Conservation (phyloP, 2,329 filamentous ascomycete genomes). For the Microcera coccophila region DNA sequence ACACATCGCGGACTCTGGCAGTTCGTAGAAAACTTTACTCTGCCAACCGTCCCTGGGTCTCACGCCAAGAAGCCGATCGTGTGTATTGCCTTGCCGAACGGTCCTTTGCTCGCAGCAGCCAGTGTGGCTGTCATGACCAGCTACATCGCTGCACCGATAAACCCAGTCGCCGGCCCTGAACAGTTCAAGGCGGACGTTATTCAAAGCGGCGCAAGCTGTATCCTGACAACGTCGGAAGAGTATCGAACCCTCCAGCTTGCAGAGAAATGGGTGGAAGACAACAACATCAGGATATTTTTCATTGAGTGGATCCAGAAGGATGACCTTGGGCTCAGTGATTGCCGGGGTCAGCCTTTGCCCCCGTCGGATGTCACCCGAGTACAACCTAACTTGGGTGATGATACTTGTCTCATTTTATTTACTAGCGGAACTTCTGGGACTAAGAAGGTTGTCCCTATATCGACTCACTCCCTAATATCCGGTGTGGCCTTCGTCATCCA, state of each 20-base stretch:
- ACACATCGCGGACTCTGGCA: slow-evolving; percentile 30
- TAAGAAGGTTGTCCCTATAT: slow-evolving; percentile 56
- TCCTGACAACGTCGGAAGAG: slow-evolving; percentile 43
- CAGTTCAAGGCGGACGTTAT: slow-evolving; percentile 50
- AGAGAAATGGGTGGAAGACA: slow-evolving; percentile 26
- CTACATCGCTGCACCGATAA: slow-evolving; percentile 51
- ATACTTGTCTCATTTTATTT: slow-evolving; percentile 51
- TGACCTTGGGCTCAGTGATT: slow-evolving; percentile 31
- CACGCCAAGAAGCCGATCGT: slow-evolving; percentile 41
- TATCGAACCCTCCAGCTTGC: slow-evolving; percentile 37
- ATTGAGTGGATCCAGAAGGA: slow-evolving; percentile 36
- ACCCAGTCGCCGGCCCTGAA: slow-evolving; percentile 44
- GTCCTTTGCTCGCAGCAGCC: slow-evolving; percentile 48
- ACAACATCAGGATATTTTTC: slow-evolving; percentile 37
- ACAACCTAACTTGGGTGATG: slow-evolving; percentile 41
- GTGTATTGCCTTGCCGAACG: slow-evolving; percentile 51
- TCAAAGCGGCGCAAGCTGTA: slow-evolving; percentile 43
- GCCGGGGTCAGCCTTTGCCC: slow-evolving; percentile 10
- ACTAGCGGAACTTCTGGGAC: slow-evolving; percentile 56
- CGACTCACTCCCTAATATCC: slow-evolving; percentile 46
- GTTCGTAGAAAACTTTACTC: slow-evolving; percentile 32
- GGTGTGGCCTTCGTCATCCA: slow-evolving; percentile 51
- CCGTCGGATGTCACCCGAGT: slow-evolving; percentile 2
- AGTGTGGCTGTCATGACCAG: slow-evolving; percentile 47
- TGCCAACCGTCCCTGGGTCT: slow-evolving; percentile 19